phyloP scores from a whole-genome alignment of 768 basidiomycete species.

The Boletellus ananas region DNA sequence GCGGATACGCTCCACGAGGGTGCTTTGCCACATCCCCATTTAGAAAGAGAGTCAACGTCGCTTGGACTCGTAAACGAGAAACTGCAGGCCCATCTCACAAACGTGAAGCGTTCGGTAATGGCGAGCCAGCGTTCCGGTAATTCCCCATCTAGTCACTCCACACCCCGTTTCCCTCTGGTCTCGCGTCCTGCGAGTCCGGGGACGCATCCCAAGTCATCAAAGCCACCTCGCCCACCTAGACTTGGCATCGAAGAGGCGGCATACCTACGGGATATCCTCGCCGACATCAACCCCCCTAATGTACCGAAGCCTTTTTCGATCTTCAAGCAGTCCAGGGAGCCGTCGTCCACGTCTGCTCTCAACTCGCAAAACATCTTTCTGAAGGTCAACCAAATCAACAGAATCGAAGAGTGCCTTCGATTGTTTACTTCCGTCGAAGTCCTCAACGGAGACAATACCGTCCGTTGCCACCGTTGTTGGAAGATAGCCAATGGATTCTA shows the following conservation, averaged over 20 bases:
- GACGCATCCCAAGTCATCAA: constrained; percentile 34
- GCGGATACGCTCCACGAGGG: constrained; percentile 3
- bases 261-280: constrained; percentile 66
- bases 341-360: constrained; percentile 11
- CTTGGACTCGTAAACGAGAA: constrained; percentile 26
- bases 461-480: constrained; percentile 93
- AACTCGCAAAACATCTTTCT: constrained; percentile 26
- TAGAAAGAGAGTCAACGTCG: constrained; percentile 20
- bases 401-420: constrained; percentile 68
- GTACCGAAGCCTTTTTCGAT: constrained; percentile 46
- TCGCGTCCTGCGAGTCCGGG: constrained; percentile 29
- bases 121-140: constrained; percentile 16
- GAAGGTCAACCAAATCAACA: constrained; percentile 25
- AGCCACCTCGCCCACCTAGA: constrained; percentile 50
- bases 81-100: constrained; percentile 22
- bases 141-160: constrained; percentile 18
- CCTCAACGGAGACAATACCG: constrained; percentile 90
- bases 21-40: constrained; percentile 1
- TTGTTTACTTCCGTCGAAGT: constrained; percentile 94
- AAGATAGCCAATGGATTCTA: constrained; percentile 76
- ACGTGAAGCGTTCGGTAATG: constrained; percentile 25
- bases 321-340: constrained; percentile 39
- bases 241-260: constrained; percentile 53
- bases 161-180: constrained; percentile 22
- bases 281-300: constrained; percentile 50